These are phyloP conservation scores for Crucihimalaya himalaica DNA, from an alignment of 345 rosid genomes.

Conservation along the genomic window DNA sequence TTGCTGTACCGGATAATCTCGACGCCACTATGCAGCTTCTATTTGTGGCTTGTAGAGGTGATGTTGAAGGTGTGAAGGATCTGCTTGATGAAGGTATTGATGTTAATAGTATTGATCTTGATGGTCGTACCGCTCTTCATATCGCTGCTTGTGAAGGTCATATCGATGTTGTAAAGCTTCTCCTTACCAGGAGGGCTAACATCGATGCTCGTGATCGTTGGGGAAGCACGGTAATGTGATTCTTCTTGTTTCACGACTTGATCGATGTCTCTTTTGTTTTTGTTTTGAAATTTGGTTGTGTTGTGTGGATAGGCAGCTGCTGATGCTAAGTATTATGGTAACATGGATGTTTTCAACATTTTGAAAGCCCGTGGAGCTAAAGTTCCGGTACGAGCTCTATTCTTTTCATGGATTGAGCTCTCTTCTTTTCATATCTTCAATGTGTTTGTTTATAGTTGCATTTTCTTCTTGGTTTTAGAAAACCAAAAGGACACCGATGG, in stretches of 20 bases:
- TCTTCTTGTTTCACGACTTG: background rate
- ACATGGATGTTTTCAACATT: constrained; percentile 68
- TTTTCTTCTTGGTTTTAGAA: constrained; percentile 49
- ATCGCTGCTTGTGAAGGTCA: constrained; percentile 98
- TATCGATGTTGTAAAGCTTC: constrained; percentile 68
- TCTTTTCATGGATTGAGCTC: background rate
- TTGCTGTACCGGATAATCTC: constrained; percentile 85
- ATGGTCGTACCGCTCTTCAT: constrained; percentile 91
- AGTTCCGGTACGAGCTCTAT: constrained; percentile 58
- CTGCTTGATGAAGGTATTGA: constrained; percentile 75
- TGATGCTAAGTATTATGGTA: constrained; percentile 91
- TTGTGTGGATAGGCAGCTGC: constrained; percentile 77
- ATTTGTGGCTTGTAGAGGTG: constrained; percentile 85
- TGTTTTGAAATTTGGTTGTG: constrained; percentile 21
- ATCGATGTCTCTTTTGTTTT: background rate
- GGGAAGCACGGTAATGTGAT: constrained; percentile 85
- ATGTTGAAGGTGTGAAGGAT: constrained; percentile 73
- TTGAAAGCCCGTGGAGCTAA: constrained; percentile 93
- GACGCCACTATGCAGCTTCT: constrained; percentile 91
- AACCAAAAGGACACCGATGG: constrained; percentile 90
- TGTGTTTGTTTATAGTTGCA: constrained; percentile 15
- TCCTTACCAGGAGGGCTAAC: constrained; percentile 69
- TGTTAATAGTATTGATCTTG: constrained; percentile 90
- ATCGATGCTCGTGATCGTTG: constrained; percentile 97
- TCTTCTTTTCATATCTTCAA: constrained; percentile 2